Base-by-base conservation (phyloP, 176 grass and related monocot species). In the Avena insularis region DNA sequence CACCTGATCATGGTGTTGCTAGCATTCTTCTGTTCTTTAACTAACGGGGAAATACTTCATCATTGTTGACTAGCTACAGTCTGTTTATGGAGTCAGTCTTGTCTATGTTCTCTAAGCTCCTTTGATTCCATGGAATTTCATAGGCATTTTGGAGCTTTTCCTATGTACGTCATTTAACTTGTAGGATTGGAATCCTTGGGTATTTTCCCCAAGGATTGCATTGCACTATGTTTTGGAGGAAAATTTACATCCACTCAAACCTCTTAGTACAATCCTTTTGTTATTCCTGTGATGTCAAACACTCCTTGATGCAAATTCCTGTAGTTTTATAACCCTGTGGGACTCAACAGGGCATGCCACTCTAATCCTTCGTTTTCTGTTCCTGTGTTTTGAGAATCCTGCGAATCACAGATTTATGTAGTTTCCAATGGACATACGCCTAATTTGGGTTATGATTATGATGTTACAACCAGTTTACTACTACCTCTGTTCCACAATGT, bases 1-100 rank as follows among this genome's bases (percentile, higher is more conserved):
- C 55, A 82, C 25, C 27, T 8, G 46, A 82, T 68, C 59, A 80
- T 65, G 38, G 58, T 80, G 78, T 49, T 68, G 46, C 79, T 82
- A 82, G 46, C 11, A 36, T 68, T 35, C 17, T 66, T 67, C 46
- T 81, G 25, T 45, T 62, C 27, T 12, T 81, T 31, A 33, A 55
- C 66, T 51, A 19, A 77, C 23, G 55, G 4, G 45, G 25, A 50
- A 20, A 58, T 38, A 11, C 21, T 83, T 46, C 36, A 73, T 36
- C 13, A 23, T 73, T 47, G 19, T 73, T 82, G 48, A 70, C 19
- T 73, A 72, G 35, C 82, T 83, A 40, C n/a, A 73, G 29, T 83
- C 53, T 13, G 23, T 60, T 59, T 72, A 55, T 58, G 48, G 46
- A 81, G 79, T 38, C 21, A 19, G 33, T 83, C 23, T 17, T 73